phyloP scores from a whole-genome alignment of 2,329 filamentous ascomycete species.

The Neurospora sp. region DNA sequence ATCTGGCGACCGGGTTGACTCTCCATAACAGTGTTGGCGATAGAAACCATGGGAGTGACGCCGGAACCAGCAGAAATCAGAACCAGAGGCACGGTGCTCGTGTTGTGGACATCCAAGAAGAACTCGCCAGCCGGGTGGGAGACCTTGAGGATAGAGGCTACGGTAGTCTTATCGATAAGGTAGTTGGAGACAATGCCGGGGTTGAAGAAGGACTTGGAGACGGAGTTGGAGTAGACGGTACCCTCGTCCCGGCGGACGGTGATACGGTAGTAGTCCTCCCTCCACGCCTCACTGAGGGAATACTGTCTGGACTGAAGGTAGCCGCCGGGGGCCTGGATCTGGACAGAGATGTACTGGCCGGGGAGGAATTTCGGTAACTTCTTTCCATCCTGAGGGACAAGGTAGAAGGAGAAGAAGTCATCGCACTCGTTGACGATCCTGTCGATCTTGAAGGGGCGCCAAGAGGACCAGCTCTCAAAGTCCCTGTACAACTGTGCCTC shows the following conservation, averaged over 20 bases:
- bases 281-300: constrained; percentile 57
- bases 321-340: constrained; percentile 44
- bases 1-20: constrained; percentile 36
- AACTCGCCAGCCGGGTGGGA: constrained; percentile 59
- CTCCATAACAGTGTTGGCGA: constrained; percentile 44
- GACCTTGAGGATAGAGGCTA: constrained; percentile 53
- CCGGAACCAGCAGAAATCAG: constrained; percentile 54
- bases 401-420: constrained; percentile 61
- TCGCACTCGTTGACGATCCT: constrained; percentile 56
- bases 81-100: constrained; percentile 39
- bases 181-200: constrained; percentile 61
- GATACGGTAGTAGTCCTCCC: constrained; percentile 55
- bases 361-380: constrained; percentile 55
- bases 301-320: constrained; percentile 61
- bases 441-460: constrained; percentile 56
- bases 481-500: constrained; percentile 54
- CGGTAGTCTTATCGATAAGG: constrained; percentile 50
- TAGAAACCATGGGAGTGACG: constrained; percentile 49
- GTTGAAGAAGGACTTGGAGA: constrained; percentile 37
- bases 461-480: constrained; percentile 53
- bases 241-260: constrained; percentile 59
- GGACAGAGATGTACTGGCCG: constrained; percentile 63
- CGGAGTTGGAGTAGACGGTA: constrained; percentile 30
- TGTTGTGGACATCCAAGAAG: constrained; percentile 37
- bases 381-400: constrained; percentile 51